A percentile compares a stretch with the other conserved stretches of the same genome.
These are phyloP conservation scores for Nakazawaea pomicola DNA, from an alignment of 805 yeast genomes.

Conservation along the genomic window DNA sequence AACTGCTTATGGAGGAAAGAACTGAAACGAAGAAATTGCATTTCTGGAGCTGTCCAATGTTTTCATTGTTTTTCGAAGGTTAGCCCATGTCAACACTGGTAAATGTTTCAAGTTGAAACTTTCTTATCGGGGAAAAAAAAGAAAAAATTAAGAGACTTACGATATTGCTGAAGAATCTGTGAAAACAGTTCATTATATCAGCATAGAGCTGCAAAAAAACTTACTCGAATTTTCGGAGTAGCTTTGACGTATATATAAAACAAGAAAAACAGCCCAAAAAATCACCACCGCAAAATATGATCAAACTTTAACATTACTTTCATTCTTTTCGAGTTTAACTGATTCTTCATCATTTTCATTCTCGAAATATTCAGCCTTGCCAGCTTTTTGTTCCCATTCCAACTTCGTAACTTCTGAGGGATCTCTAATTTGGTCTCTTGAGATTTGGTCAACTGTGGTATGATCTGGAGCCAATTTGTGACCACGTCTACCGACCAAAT, in stretches of 20 bases:
- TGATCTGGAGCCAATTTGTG: constrained; percentile 46
- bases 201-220: no score
- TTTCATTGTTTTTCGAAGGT: no score
- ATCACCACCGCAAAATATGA: neutral
- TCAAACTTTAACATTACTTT: neutral
- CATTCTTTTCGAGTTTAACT: neutral
- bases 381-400: constrained; percentile 13
- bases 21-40: no score
- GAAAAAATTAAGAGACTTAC: constrained; percentile 36
- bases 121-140: constrained; percentile 29
- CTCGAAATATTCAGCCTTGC: constrained; percentile 9
- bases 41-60: no score
- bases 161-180: no score
- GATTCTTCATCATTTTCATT: constrained; percentile 2
- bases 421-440: constrained; percentile 5
- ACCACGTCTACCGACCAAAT: constrained; percentile 51
- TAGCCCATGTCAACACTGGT: no score
- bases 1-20: no score
- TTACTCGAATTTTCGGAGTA: no score
- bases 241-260: no score
- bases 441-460: constrained; percentile 23
- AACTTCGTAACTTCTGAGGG: constrained; percentile 1
- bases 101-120: neutral
- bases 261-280: neutral
- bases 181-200: no score